Evolutionary conservation across 805 yeast genomes (phyloP).

Genomic region (Lipomyces mesembrius): DNA sequence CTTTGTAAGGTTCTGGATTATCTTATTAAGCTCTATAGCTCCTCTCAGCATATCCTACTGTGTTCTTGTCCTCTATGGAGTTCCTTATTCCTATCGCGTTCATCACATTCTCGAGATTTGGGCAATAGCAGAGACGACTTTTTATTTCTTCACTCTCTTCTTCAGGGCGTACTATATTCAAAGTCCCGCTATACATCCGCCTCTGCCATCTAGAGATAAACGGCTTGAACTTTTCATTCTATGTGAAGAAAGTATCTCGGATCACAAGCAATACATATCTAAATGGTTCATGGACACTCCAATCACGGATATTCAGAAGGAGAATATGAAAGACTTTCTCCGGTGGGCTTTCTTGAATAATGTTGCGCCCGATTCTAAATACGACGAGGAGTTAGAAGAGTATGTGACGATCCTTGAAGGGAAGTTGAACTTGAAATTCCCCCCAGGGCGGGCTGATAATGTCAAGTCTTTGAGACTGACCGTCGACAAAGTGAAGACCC

Average conservation of each 20-base stretch:
- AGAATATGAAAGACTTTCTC: constrained; percentile 7
- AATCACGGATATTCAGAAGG: background rate
- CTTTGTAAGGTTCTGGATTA: constrained; percentile 4
- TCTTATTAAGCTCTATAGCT: constrained; percentile 9
- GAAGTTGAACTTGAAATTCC: background rate
- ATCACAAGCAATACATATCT: constrained; percentile 1
- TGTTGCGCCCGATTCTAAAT: background rate
- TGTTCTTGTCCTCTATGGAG: background rate
- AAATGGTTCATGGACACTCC: constrained; percentile 10
- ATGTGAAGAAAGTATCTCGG: background rate
- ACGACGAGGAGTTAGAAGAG: constrained; percentile 7
- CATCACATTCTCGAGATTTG: background rate
- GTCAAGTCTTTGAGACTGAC: constrained; percentile 4
- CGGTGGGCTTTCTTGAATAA: constrained; percentile 9
- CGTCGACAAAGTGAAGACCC: constrained; percentile 6
- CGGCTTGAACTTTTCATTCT: constrained; percentile 1
- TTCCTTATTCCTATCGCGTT: background rate
- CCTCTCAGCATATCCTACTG: constrained; percentile 8
- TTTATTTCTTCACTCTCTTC: background rate
- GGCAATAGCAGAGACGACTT: constrained; percentile 4
- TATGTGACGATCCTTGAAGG: background rate
- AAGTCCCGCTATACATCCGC: constrained; percentile 9
- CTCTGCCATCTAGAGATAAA: background rate
- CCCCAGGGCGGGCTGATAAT: constrained; percentile 6
- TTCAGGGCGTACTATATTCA: constrained; percentile 2